Base-by-base conservation (phyloP, 2,329 filamentous ascomycete genomes). In the Fusarium protoensiforme region DNA sequence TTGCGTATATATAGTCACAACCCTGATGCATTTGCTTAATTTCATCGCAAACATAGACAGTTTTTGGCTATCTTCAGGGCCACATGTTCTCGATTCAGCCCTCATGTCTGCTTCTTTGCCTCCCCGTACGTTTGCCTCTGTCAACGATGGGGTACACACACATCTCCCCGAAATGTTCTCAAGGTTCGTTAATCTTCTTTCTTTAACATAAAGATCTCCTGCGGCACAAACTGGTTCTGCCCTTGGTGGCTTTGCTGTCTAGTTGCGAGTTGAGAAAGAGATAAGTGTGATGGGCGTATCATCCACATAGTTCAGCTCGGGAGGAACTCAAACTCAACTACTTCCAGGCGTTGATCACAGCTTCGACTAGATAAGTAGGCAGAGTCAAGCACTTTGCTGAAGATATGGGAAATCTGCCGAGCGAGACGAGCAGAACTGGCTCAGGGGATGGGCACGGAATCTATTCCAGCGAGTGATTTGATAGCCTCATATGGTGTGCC, bases 141-240 rank as follows among this genome's bases (percentile, higher is more conserved):
- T 56, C 81, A 0, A 79, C 2, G 14, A 27, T 46, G 20, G 13
- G 5, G 7, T 16, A 43, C 4, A 38, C 14, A 43, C 20, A 2
- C 20, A 24, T 7, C 83, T 86, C 61, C 79, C 84, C 10, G 88
- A 90, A 64, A 86, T 85, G 0, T 73, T 88, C 0, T 78, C 81
- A 10, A 87, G 87, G 0, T 72, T 89, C 0, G 70, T 82, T 1
- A 89, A 86, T 0, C 85, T 90, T 38, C 84, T 89, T 11, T 87
- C 89, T 1, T 91, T 90, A 68, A 85, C 82, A 1, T 88, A 87
- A 87, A 77, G 81, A 33, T 67, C 73, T 13, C 75, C 79, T 4
- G 80, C 83, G 62, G 80, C 85, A 18, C 73, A 84, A 31, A 24
- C 22, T 6, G 10, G 22, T 46, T 27, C 14, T 7, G 83, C 83